Base-by-base conservation (phyloP, 129 eudicot genomes). In the Flaveria robusta region DNA sequence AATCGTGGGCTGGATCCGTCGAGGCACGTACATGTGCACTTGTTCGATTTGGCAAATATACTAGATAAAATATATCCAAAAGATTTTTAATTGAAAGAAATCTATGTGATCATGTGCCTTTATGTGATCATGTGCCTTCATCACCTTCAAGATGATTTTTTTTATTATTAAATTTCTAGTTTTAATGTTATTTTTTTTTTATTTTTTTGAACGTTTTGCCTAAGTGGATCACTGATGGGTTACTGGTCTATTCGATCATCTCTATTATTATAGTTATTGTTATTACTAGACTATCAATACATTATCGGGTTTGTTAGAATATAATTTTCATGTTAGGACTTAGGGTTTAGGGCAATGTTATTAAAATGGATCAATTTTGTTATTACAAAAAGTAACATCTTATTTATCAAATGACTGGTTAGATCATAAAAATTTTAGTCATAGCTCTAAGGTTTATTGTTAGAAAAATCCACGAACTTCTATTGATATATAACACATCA, bases 61-160 rank as follows among this genome's bases (percentile, higher is more conserved):
- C 39, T 75, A 75, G n/a, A 49, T 31, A 20, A 65, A 54, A 41
- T 68, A 16, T 29, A 66, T 29, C 29, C 31, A 14, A 47, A 59
- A 58, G 67, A 70, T 70, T 43, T 70, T 65, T 29, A 58, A 70
- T 56, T 31, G n/a, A 43, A 56, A 55, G 71, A 60, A 50, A 78
- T 78, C 70, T 60, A 78, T 78, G 82, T 78, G 82, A 78, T 78
- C 76, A 70, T 78, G 82, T 78, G 82, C 71, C 71, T 54, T 56
- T 58, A 5, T 78, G 76, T 78, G 81, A 78, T 78, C 82, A 78
- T 68, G 82, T 78, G 82, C 70, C 81, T 58, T 43, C 70, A 9
- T 77, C 70, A 64, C 50, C 3, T 49, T 75, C 71, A 49, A 75
- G 72, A 64, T 77, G 34, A 58, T 23, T 13, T 67, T 20, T 68